Evolutionary conservation across 768 basidiomycete genomes (phyloP).

Genomic region (Tylopilus subfusipes): DNA sequence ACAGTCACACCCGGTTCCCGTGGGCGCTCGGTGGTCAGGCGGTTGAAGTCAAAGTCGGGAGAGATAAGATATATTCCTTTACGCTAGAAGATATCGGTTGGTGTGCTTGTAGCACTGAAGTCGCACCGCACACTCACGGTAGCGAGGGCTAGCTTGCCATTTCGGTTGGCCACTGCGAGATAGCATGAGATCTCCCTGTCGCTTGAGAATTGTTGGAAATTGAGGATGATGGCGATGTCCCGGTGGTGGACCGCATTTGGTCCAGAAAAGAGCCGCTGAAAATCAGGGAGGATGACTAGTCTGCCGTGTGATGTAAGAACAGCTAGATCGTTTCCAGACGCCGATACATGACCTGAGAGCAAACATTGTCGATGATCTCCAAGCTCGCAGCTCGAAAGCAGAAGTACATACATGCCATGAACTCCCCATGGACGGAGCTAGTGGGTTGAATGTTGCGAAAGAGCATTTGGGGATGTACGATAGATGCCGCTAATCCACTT

Average conservation of each 20-base stretch:
- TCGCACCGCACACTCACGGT: conserved; percentile 34
- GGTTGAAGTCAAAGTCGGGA: conserved; percentile 21
- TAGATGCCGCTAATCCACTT: conserved; percentile 3
- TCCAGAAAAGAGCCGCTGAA: conserved; percentile 24
- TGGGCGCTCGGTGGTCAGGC: conserved; percentile 27
- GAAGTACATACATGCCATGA: conserved; percentile 27
- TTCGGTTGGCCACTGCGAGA: conserved; percentile 42
- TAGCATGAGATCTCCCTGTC: conserved; percentile 37
- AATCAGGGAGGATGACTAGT: conserved; percentile 28
- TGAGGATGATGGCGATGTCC: conserved; percentile 28
- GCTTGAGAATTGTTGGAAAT: conserved; percentile 20
- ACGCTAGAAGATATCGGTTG: background rate
- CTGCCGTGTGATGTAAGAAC: conserved; percentile 28
- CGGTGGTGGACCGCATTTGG: conserved; percentile 38
- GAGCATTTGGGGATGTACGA: conserved; percentile 24
- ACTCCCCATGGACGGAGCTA: conserved; percentile 9
- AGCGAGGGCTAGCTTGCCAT: conserved; percentile 43
- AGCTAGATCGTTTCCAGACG: conserved; percentile 40
- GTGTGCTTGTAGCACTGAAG: background rate
- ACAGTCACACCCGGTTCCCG: conserved; percentile 31
- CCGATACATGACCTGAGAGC: conserved; percentile 41
- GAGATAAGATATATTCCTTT: conserved; percentile 29
- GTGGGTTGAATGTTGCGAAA: conserved; percentile 3
- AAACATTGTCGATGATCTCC: background rate
- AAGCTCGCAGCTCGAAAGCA: background rate